phyloP scores from a whole-genome alignment of 352 stramenopile species.

The Phytophthora capsici region DNA sequence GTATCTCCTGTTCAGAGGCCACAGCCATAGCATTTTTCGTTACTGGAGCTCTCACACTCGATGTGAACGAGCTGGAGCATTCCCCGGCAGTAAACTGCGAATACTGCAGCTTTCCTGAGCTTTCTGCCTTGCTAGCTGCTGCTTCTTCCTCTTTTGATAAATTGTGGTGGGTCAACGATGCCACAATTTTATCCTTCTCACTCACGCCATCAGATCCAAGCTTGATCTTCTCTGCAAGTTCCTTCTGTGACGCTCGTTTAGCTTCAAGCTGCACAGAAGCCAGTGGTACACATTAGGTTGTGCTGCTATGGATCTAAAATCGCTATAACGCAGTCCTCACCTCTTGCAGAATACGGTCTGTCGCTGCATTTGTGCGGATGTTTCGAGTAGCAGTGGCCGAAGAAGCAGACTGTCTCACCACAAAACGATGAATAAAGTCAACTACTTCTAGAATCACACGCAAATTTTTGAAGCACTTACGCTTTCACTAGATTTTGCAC shows the following conservation, averaged over 20 bases:
- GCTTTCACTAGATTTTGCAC: constrained; percentile 55
- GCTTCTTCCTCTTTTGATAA: constrained; percentile 28
- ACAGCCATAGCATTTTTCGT: constrained; percentile 61
- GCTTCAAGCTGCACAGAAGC: constrained; percentile 55
- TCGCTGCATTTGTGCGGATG: constrained; percentile 86
- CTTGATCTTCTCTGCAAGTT: constrained; percentile 73
- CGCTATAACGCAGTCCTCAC: constrained; percentile 22
- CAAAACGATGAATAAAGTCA: constrained; percentile 1
- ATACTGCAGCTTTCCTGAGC: constrained; percentile 55
- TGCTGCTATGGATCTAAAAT: background rate
- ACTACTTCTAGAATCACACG: background rate
- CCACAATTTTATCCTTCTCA: constrained; percentile 80
- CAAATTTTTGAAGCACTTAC: constrained; percentile 23
- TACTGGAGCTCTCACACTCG: constrained; percentile 85
- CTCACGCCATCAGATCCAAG: constrained; percentile 60
- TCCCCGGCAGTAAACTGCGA: constrained; percentile 91
- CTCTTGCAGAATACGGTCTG: constrained; percentile 83
- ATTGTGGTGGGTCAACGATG: constrained; percentile 67
- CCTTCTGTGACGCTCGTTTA: constrained; percentile 66
- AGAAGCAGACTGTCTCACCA: constrained; percentile 16
- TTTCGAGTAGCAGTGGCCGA: constrained; percentile 41
- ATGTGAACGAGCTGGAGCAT: constrained; percentile 95
- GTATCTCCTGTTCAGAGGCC: constrained; percentile 63
- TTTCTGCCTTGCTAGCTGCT: constrained; percentile 12
- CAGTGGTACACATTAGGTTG: too few relatives aligned